These are phyloP conservation scores for Tritrichomonas musculus DNA, from an alignment of 208 protist species.

Conservation along the genomic window DNA sequence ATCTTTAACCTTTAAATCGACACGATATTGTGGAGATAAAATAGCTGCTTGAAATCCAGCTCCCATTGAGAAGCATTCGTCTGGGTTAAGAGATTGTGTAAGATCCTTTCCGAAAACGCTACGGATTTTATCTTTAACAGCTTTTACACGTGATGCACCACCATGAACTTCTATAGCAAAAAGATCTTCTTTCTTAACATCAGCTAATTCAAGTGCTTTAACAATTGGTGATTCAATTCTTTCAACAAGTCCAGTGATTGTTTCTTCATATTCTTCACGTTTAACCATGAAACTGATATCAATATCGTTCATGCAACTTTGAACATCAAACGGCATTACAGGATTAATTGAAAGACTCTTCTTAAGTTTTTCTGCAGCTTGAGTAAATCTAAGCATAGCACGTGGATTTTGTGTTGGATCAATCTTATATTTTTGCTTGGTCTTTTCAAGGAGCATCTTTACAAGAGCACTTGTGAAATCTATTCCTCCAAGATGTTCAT, in stretches of 20 bases:
- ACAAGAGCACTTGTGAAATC: constrained; percentile 31
- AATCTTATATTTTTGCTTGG: constrained; percentile 34
- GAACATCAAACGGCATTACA: constrained; percentile 37
- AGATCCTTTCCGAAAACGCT: constrained; percentile 18
- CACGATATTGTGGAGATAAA: neutral
- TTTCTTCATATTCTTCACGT: constrained; percentile 39
- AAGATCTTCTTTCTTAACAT: constrained; percentile 35
- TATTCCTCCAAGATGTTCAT: constrained; percentile 35
- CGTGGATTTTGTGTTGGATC: constrained; percentile 41
- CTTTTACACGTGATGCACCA: constrained; percentile 33
- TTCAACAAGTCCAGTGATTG: neutral
- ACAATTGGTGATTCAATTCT: constrained; percentile 40
- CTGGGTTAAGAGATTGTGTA: neutral
- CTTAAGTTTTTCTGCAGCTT: constrained; percentile 33
- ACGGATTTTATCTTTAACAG: neutral
- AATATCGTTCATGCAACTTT: constrained; percentile 42
- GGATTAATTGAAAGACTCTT: constrained; percentile 43
- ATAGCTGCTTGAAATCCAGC: neutral
- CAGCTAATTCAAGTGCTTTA: neutral
- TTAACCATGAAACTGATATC: constrained; percentile 36
- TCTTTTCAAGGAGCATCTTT: constrained; percentile 35
- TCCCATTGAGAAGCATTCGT: neutral
- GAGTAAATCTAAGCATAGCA: constrained; percentile 3
- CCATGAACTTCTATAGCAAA: constrained; percentile 40
- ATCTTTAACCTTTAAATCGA: neutral